Base-by-base conservation (phyloP, 441 rosid species). In the Hura crepitans region DNA sequence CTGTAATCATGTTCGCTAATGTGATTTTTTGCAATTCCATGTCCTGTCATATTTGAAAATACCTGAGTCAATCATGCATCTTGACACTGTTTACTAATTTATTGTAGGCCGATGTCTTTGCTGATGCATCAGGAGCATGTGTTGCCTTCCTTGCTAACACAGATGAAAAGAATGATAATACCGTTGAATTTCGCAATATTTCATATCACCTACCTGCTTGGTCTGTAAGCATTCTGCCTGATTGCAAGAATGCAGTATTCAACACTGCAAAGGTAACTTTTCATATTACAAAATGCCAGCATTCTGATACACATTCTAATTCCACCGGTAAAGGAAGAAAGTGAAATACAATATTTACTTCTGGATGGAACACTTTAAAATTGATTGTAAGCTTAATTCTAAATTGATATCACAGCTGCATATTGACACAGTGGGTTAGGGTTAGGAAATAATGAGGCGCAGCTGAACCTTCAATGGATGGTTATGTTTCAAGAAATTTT, bases 171-270 rank as follows among this genome's bases (percentile, higher is more conserved):
- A 81, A 79, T 68, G 97, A 90, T 66, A 84, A 79, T 77, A 80
- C 71, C 22, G 95, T 84, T 56, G 75, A 72, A 65, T 95, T 92
- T 72, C 82, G 54, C 45, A 92, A 92, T 77, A 60, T 56, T 33
- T 83, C 97, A 22, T 90, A 86, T 73, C 82, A 84, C 75, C 78
- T 95, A 68, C 99, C 98, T 71, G 92, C 99, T 68, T 95, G 99
- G 99, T 95, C 98, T 27, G 93, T 92, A 58, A 95, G 98, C 84
- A 89, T 95, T 77, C 83, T 95, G 39, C 97, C 97, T 23, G 97
- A 95, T 81, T 92, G 99, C 90, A 89, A 87, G 83, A 87, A 84
- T 61, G 97, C 68, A 37, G 83, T 81, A 51, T 90, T 79, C 75
- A 95, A 95, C 87, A 82, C 97, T 4, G 99, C 99, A 55, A 87